phyloP scores from a whole-genome alignment of 2,329 filamentous ascomycete species.

The Pseudogymnoascus destructans region DNA sequence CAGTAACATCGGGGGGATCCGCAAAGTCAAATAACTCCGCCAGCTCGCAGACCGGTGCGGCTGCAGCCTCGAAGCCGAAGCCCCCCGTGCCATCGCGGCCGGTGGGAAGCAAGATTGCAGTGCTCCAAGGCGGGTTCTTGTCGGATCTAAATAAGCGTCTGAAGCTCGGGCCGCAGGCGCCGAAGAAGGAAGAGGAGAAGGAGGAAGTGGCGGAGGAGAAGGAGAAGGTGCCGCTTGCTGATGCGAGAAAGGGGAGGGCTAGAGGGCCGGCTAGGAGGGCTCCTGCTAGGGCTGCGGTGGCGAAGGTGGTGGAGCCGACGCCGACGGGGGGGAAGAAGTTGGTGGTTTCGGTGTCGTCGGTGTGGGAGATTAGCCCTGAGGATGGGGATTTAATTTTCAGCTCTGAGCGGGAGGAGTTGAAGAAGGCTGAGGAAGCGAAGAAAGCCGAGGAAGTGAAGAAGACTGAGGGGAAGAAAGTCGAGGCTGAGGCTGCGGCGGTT shows the following conservation, averaged over 20 bases:
- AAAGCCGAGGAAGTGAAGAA: neutral
- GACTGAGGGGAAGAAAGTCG: neutral
- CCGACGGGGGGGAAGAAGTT: slow-evolving; percentile 20
- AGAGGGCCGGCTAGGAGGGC: slow-evolving; percentile 73
- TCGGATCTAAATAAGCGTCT: slow-evolving; percentile 84
- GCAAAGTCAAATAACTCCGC: slow-evolving; percentile 20
- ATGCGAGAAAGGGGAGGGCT: slow-evolving; percentile 83
- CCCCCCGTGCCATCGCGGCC: slow-evolving; percentile 71
- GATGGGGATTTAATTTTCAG: slow-evolving; percentile 32
- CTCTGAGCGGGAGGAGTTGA: neutral
- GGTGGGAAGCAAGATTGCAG: slow-evolving; percentile 74
- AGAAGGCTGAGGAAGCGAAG: neutral
- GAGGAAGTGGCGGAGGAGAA: slow-evolving; percentile 42
- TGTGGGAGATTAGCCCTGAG: slow-evolving; percentile 41
- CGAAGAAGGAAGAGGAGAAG: slow-evolving; percentile 58
- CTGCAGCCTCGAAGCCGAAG: slow-evolving; percentile 53
- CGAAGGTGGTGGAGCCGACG: slow-evolving; percentile 28
- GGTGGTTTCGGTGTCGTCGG: slow-evolving; percentile 27
- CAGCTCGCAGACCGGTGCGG: slow-evolving; percentile 30
- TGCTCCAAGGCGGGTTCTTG: slow-evolving; percentile 83
- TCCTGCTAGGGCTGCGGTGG: slow-evolving; percentile 35
- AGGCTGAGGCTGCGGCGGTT: neutral
- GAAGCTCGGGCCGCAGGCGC: slow-evolving; percentile 68
- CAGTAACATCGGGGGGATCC: slow-evolving; percentile 21
- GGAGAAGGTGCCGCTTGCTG: slow-evolving; percentile 67